Base-by-base conservation (phyloP, 352 stramenopile species). In the Detonula confervacea region DNA sequence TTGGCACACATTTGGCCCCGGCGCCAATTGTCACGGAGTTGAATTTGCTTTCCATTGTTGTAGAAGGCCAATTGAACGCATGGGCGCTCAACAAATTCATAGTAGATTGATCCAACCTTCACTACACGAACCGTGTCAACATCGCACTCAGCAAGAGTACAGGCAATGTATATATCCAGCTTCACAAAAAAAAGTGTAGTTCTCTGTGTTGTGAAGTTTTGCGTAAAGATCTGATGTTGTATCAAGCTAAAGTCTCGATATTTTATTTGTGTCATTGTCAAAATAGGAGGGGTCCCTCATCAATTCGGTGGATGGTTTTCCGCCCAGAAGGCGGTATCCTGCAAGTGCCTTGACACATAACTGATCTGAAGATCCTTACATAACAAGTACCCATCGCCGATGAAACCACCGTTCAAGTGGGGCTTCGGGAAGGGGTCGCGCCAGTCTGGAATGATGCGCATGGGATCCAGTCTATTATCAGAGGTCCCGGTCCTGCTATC, bases 341-440 rank as follows among this genome's bases (percentile, higher is more conserved):
- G 87, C 87, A 14, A 83, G 84, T 39, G 59, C 64, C 60, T 83
- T 80, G 22, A 92, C 71, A 37, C 86, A 90, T 24, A 71, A 51
- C 18, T 56, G 47, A 30, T 22, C 12, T 33, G 75, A 4, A 92
- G 29, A 37, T 91, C 82, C 1, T 5, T 16, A 65, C 88, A 94
- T 0, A 92, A 68, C 6, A 67, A 56, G 27, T 86, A 88, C n/a
- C 80, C 35, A 65, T 92, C 88, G 5, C 87, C 88, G 44, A 94
- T 79, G 57, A 83, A 92, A 24, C 68, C 74, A 14, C 63, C 73
- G 44, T 77, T 39, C 2, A 94, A 61, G 60, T 78, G 42, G 7
- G 67, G 27, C 55, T 93, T 92, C 14, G 89, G 89, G 35, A 92
- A 91, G 18, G 63, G 22, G 81, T 94, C 89, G 11, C 89, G 73